Evolutionary conservation across 2,329 filamentous ascomycete species (phyloP).

Genomic region (Colletotrichum filicis): DNA sequence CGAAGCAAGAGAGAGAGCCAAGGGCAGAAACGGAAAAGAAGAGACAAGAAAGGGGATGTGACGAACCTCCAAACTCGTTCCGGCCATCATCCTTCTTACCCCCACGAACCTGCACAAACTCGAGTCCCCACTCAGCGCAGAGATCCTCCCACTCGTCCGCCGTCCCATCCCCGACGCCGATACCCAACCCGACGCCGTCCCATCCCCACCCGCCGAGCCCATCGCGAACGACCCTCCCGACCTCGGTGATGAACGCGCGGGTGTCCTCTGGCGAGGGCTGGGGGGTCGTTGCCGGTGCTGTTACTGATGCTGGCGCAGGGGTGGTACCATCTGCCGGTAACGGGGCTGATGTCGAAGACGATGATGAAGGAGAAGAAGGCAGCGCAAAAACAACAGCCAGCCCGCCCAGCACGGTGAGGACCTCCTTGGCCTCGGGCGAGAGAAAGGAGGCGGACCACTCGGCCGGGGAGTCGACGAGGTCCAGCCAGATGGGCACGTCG

Average conservation of each 20-base stretch:
- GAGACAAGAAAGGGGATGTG: neutral
- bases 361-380: conserved; percentile 31
- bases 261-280: conserved; percentile 37
- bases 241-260: conserved; percentile 59
- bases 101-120: conserved; percentile 68
- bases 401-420: conserved; percentile 69
- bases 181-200: conserved; percentile 72
- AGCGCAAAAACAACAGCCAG: conserved; percentile 66
- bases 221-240: conserved; percentile 65
- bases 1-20: neutral
- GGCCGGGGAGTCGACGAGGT: conserved; percentile 61
- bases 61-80: conserved; percentile 70
- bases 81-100: conserved; percentile 49
- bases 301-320: neutral
- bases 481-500: conserved; percentile 74
- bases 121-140: conserved; percentile 66
- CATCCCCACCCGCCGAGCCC: conserved; percentile 71
- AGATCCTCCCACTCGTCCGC: conserved; percentile 70
- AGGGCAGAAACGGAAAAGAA: neutral
- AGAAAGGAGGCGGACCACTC: conserved; percentile 71
- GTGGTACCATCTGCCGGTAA: neutral
- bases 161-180: conserved; percentile 61
- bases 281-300: neutral
- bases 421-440: conserved; percentile 69
- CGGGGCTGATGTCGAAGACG: neutral